Evolutionary conservation across 139 green algal genomes (phyloP).

Genomic region (Eudorina sp.): DNA sequence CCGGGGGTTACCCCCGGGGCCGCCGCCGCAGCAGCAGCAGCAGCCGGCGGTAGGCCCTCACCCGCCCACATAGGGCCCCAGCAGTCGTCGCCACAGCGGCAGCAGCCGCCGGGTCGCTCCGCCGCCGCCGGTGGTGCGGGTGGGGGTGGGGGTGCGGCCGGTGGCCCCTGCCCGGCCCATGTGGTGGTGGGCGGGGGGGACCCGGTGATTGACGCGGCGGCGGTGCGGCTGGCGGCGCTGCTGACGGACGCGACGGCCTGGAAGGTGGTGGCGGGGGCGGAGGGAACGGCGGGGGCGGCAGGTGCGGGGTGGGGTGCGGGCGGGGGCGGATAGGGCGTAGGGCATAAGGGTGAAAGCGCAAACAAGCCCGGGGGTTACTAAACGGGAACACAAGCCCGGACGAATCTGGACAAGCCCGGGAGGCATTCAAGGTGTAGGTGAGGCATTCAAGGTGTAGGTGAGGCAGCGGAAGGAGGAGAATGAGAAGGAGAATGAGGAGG

Average conservation of each 20-base stretch:
- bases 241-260: constrained; percentile 48
- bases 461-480: too few relatives aligned
- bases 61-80: too few relatives aligned
- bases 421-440: too few relatives aligned
- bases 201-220: constrained; percentile 61
- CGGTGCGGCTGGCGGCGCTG: constrained; percentile 60
- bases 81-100: not conserved
- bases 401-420: too few relatives aligned
- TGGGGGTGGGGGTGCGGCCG: not conserved
- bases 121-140: not conserved
- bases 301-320: not conserved
- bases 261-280: constrained; percentile 22
- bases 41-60: not conserved
- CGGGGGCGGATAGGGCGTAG: not conserved
- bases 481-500: too few relatives aligned
- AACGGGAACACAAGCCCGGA: too few relatives aligned
- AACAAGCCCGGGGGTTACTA: too few relatives aligned
- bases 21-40: not conserved
- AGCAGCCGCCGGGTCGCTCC: too few relatives aligned
- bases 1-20: not conserved
- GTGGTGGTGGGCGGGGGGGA: not conserved
- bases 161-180: too few relatives aligned
- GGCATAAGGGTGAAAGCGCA: too few relatives aligned
- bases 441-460: too few relatives aligned
- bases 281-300: not conserved